Evolutionary conservation across 1,284 basidiomycete species (phyloP), one percentile per base, ranked within the genome.

Genomic region (Rhodotorula sp.): DNA sequence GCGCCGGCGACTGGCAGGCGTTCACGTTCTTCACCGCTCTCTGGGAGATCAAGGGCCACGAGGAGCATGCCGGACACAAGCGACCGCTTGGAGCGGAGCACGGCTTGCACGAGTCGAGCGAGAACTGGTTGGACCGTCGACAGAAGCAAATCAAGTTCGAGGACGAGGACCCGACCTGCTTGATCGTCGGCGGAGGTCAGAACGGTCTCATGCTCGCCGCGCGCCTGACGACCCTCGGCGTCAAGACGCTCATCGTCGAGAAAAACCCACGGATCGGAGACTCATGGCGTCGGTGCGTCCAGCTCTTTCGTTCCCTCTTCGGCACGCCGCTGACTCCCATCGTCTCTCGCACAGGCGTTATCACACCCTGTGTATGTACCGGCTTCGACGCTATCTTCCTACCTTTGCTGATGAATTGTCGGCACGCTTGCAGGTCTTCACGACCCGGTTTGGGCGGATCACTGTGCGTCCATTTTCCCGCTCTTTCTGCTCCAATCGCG

Each of bases 121-220:
- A 62, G 29, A 79, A 79, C 72, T 79, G 78, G 78, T 71, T 76
- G 56, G 76, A 79, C 51, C 46, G 34, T n/a, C 72, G 72, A 54
- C 47, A 57, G 31, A 64, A 69, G 58, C 58, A 60, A 43, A 29
- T 69, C 52, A 73, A 76, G 58, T 79, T 77, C 61, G 70, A 78
- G 51, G 63, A 72, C 21, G 68, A 62, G 18, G 78, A 79, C 34
- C 78, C 78, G 20, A 66, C 68, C 3, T 78, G 78, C 8, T 67
- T 79, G 59, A 75, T 78, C 58, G 62, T 78, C 21, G 77, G 78
- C 10, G 78, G 70, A 4, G 81, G 81, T n/a, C 81, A 82, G 62
- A 79, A 78, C 62, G 81, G 81, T 1, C 68, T 82, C 43, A 80
- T 78, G 71, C 68, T 80, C 29, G 78, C 79, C 0, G 80, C 80